Base-by-base conservation (phyloP, 192 early-diverging fungal genomes). In the Lobosporangium transversale region DNA sequence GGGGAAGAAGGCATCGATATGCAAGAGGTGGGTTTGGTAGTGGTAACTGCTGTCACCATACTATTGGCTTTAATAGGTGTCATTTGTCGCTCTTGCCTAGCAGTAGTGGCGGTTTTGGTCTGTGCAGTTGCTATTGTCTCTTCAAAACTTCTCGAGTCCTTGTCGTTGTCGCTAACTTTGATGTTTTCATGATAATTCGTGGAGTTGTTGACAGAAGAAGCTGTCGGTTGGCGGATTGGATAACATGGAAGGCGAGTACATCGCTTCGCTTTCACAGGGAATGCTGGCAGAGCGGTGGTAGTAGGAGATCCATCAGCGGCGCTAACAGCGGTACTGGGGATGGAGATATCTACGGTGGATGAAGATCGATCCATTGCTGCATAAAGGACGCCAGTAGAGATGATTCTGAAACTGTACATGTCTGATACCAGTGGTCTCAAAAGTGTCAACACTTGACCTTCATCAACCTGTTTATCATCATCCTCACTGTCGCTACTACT, bases 1-100 rank as follows among this genome's bases (percentile, higher is more conserved):
- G 73, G 73, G 3, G 73, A 67, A 29, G 64, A 76, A 0, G 73
- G 73, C 73, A 76, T 76, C 8, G 73, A 76, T 15, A 76, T 66
- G 37, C 73, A 76, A 1, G 59, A 56, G 42, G 58, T 71, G 35
- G 59, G 18, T 23, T 3, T 50, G 26, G 47, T 43, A 4, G 5
- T 24, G 26, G 31, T 60, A 27, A 26, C 54, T 9, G 32, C 12
- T 14, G 26, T 35, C 12, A 40, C 21, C 10, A 12, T 27, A 4
- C 18, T 26, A 18, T 9, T 17, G 31, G 26, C 45, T 35, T 3
- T 33, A 35, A 9, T 35, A 15, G 17, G 17, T 23, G 45, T 15
- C 32, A 14, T 29, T 31, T n/a, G 7, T 27, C 9, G 17, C n/a
- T 8, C 29, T 32, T 17, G 12, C 30, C 2, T 17, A 33, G 53